These are phyloP conservation scores for Endothia cerciana DNA, from an alignment of 2,329 filamentous ascomycete species.

Conservation along the genomic window DNA sequence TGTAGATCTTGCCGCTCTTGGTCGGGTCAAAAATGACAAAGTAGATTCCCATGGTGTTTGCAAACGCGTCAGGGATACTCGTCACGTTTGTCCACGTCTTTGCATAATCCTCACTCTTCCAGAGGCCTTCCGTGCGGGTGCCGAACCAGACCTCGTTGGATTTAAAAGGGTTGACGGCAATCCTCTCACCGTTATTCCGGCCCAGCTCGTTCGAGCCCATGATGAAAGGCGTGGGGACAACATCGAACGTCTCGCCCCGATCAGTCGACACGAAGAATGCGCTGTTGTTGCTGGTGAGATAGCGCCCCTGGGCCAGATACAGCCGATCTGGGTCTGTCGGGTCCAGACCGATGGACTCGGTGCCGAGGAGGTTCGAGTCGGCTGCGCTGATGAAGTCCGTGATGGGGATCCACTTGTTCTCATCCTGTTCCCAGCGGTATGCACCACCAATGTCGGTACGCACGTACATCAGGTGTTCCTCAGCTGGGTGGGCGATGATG, in stretches of 20 bases:
- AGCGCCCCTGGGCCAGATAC: conserved; percentile 18
- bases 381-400: conserved; percentile 17
- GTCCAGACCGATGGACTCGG: conserved; percentile 14
- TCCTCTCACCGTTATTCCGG: conserved; percentile 20
- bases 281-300: conserved; percentile 20
- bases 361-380: conserved; percentile 16
- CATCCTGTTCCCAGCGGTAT: conserved; percentile 11
- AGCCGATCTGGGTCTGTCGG: conserved; percentile 12
- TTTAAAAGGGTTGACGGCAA: conserved; percentile 14
- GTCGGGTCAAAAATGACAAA: conserved; percentile 16
- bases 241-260: conserved; percentile 14
- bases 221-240: conserved; percentile 9
- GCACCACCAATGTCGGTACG: conserved; percentile 17
- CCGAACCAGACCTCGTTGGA: conserved; percentile 17
- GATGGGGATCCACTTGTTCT: conserved; percentile 19
- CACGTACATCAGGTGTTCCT: conserved; percentile 14
- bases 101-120: conserved; percentile 14
- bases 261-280: conserved; percentile 19
- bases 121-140: conserved; percentile 9
- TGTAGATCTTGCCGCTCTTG: conserved; percentile 16
- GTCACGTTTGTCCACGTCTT: conserved; percentile 21
- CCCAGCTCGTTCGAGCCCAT: conserved; percentile 23
- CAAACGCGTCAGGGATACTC: conserved; percentile 17
- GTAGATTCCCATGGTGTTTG: conserved; percentile 21
- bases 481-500: conserved; percentile 13